phyloP scores from a whole-genome alignment of 495 filamentous ascomycete genomes.

The Aspergillus panamensis region DNA sequence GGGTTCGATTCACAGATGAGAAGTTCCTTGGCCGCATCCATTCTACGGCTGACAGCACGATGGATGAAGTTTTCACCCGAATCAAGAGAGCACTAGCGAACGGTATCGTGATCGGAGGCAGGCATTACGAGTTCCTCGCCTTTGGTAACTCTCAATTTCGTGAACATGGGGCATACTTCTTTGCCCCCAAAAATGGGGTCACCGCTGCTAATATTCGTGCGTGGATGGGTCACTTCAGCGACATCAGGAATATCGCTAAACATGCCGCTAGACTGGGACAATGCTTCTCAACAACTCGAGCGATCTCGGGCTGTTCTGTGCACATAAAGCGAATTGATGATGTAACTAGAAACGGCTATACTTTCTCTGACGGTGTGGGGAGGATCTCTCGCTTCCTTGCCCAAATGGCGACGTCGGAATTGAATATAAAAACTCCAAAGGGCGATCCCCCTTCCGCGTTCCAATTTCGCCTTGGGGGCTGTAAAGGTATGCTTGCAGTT shows the following conservation, averaged over 20 bases:
- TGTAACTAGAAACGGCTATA: constrained; percentile 59
- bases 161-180: constrained; percentile 91
- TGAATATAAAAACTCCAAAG: constrained; percentile 49
- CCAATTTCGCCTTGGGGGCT: constrained; percentile 89
- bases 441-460: constrained; percentile 68
- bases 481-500: constrained; percentile 80
- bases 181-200: constrained; percentile 55
- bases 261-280: constrained; percentile 86
- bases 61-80: constrained; percentile 71
- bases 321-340: constrained; percentile 54
- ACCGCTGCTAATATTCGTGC: constrained; percentile 71
- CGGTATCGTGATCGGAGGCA: constrained; percentile 77
- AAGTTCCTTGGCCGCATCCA: constrained; percentile 58
- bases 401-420: constrained; percentile 60
- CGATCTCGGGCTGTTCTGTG: constrained; percentile 47
- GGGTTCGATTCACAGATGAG: constrained; percentile 89
- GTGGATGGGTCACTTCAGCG: constrained; percentile 85
- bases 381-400: constrained; percentile 82
- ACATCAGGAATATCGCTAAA: constrained; percentile 78
- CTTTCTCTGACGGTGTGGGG: constrained; percentile 90
- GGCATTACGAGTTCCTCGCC: constrained; percentile 85
- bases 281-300: constrained; percentile 89
- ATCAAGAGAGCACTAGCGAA: constrained; percentile 67
- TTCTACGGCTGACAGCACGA: constrained; percentile 48
- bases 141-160: constrained; percentile 95